phyloP scores from a whole-genome alignment of 441 rosid species.

The Corymbia citriodora region DNA sequence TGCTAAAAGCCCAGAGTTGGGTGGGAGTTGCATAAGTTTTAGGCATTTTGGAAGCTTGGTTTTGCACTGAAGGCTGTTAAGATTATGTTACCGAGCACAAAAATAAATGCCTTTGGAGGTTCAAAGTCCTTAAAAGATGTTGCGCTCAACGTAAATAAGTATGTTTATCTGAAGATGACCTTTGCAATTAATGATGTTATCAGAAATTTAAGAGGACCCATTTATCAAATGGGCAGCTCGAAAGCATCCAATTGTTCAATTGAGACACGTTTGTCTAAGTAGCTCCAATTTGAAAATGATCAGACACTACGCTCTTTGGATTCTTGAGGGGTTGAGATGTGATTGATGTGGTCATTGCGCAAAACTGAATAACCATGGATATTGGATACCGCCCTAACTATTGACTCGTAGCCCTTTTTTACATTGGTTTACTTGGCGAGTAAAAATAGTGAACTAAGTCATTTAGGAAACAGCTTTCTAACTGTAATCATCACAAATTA shows the following conservation, averaged over 20 bases:
- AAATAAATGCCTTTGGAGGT: not conserved
- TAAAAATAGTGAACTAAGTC: not conserved
- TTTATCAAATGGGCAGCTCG: not conserved
- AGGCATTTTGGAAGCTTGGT: not conserved
- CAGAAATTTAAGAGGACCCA: not conserved
- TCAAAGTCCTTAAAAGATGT: not conserved
- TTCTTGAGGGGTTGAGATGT: not conserved
- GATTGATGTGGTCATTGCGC: not conserved
- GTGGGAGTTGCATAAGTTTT: not conserved
- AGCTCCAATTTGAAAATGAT: not conserved
- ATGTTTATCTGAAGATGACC: not conserved
- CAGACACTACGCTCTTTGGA: not conserved
- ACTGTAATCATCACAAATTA: too few relatives aligned
- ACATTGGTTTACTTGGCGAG: not conserved
- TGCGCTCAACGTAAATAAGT: too few relatives aligned
- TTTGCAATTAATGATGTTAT: not conserved
- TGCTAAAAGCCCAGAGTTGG: not conserved
- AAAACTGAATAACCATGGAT: too few relatives aligned
- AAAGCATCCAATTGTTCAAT: not conserved
- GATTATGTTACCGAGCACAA: not conserved
- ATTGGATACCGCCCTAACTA: not conserved
- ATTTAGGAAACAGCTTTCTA: not conserved
- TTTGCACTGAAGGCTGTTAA: not conserved
- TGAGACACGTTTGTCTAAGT: not conserved
- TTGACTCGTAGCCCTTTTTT: accelerated